These are phyloP conservation scores for Gossypium ekmanianum DNA, from an alignment of 345 rosid species.

Conservation along the genomic window DNA sequence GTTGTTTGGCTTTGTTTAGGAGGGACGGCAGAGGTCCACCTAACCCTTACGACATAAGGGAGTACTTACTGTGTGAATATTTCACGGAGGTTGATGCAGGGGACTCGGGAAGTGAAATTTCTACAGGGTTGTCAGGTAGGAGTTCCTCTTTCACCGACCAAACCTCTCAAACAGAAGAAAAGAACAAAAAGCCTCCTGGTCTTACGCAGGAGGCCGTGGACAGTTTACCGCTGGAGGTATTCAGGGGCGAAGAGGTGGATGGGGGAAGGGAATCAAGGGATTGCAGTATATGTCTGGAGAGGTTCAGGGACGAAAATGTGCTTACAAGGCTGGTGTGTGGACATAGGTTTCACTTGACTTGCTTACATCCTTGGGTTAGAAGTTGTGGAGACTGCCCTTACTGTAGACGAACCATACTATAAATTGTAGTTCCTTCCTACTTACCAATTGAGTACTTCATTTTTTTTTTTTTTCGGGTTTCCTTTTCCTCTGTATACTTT, in stretches of 20 bases:
- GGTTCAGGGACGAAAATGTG: conserved; percentile 53
- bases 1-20: conserved; percentile 30
- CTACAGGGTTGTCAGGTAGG: conserved; percentile 20
- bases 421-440: neutral
- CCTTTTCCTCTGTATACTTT: too few relatives aligned
- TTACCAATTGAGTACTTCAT: too few relatives aligned
- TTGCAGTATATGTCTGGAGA: conserved; percentile 84
- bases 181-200: conserved; percentile 71
- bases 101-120: conserved; percentile 38
- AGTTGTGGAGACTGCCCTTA: conserved; percentile 92
- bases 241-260: conserved; percentile 29
- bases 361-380: conserved; percentile 86
- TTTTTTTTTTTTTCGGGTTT: too few relatives aligned
- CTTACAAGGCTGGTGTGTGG: conserved; percentile 57
- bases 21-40: conserved; percentile 29
- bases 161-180: conserved; percentile 33
- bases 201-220: conserved; percentile 50
- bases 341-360: conserved; percentile 67
- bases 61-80: conserved; percentile 29
- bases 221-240: conserved; percentile 44
- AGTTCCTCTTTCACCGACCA: conserved; percentile 22
- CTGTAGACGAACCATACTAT: conserved; percentile 56
- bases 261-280: conserved; percentile 34
- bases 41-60: conserved; percentile 14
- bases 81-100: conserved; percentile 41